These are phyloP conservation scores for Tolypocladium tropicale DNA, from an alignment of 2,329 filamentous ascomycete species.

Conservation along the genomic window DNA sequence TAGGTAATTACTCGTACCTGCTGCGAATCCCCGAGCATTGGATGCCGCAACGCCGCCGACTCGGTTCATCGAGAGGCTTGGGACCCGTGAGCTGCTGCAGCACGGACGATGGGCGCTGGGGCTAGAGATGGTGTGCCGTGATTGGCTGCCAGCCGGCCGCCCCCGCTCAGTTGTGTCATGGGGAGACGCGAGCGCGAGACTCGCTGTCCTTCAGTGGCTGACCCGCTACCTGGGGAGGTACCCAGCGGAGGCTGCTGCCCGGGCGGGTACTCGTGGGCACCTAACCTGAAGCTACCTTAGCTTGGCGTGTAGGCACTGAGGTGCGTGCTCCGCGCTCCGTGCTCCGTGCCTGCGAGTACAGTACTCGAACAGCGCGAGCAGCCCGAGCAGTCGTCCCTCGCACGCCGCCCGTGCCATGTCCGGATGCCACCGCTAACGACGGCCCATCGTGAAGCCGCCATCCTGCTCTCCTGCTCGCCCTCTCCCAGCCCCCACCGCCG, in stretches of 20 bases:
- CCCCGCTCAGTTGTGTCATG: slow-evolving; percentile 30
- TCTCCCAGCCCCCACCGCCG: background rate
- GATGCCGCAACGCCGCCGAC: too few species aligned
- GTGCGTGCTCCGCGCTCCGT: too few species aligned
- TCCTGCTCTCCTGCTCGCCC: background rate
- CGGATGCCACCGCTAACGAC: slow-evolving; percentile 4
- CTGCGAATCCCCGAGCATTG: too few species aligned
- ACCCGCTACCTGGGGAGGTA: too few species aligned
- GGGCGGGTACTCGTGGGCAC: too few species aligned
- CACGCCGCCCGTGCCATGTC: background rate
- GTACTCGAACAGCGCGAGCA: too few species aligned
- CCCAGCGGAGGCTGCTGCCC: too few species aligned
- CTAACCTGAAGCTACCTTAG: too few species aligned
- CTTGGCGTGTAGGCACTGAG: too few species aligned
- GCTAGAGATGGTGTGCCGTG: slow-evolving; percentile 11
- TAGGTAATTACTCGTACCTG: too few species aligned
- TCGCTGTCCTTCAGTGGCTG: background rate
- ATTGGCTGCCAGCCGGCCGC: slow-evolving; percentile 17
- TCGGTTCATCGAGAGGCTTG: background rate
- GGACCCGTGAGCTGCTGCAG: slow-evolving; percentile 10
- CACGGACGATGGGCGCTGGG: slow-evolving; percentile 3
- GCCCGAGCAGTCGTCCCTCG: background rate
- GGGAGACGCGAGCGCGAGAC: slow-evolving; percentile 12
- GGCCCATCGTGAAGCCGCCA: slow-evolving; percentile 6
- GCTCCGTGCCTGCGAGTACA: too few species aligned